phyloP scores from a whole-genome alignment of 78 protist genomes.

The Dictyostelium intermedium region DNA sequence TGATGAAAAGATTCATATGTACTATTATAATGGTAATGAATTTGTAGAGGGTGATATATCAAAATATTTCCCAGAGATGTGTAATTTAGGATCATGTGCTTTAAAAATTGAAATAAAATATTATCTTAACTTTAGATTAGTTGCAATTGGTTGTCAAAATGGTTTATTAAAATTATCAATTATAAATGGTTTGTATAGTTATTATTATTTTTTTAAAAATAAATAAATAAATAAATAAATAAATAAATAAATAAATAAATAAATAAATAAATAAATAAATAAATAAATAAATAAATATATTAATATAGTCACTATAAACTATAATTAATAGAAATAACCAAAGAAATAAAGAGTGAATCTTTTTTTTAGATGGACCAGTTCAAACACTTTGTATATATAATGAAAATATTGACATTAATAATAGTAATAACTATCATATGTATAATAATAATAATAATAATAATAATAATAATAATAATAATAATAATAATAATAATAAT shows the following conservation, averaged over 20 bases:
- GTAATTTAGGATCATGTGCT: conserved; percentile 20
- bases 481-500: background rate
- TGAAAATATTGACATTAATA: conserved; percentile 4
- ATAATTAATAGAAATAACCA: conserved; percentile 20
- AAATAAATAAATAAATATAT: no score
- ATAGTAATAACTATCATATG: background rate
- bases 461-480: background rate
- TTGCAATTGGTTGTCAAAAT: conserved; percentile 50
- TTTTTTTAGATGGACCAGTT: conserved; percentile 76
- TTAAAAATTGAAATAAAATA: conserved; percentile 38
- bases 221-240: no score
- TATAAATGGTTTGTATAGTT: conserved; percentile 15
- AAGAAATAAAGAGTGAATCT: conserved; percentile 17
- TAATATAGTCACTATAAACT: no score
- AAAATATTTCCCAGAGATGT: conserved; percentile 56
- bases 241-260: no score
- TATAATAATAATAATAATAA: background rate
- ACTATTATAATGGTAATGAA: background rate
- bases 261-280: no score
- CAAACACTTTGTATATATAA: conserved; percentile 28
- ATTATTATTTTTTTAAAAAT: no score
- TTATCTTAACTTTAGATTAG: conserved; percentile 17
- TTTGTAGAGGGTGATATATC: conserved; percentile 28
- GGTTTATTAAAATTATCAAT: conserved; percentile 42
- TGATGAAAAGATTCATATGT: conserved; percentile 64